Evolutionary conservation across 768 basidiomycete species (phyloP), one percentile per base, ranked within the genome.

Genomic region (Lactarius sanguifluus): DNA sequence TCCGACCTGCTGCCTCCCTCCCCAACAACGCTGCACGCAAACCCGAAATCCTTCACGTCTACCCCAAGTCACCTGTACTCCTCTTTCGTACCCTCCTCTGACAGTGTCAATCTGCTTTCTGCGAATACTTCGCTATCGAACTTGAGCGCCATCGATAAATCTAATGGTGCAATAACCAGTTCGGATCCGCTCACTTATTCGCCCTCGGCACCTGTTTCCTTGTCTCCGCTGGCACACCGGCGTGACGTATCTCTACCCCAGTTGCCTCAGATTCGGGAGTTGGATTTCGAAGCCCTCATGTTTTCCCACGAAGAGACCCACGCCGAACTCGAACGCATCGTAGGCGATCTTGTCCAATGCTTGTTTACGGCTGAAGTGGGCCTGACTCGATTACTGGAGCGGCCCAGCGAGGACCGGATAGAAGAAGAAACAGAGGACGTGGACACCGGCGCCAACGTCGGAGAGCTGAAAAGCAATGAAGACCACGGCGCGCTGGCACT

Each of bases 341-440:
- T 96, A 12, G 88, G 89, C 55, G 86, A 90, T 72, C 82, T 98
- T 41, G 81, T 83, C 2, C 81, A 83, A 68, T 96, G 92, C 92
- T 76, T 98, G 64, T 82, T 83, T 5, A 81, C 87, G 0, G 83
- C 96, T 1, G 91, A 94, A 72, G 77, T 75, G 13, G 94, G 94
- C 0, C 78, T 98, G 57, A 82, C 80, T 38, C 82, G 80, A 30
- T 81, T 95, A 69, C 77, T 96, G 50, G 88, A 88, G 47, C 79
- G 79, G 55, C 73, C 80, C 1, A 75, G 76, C 18, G 79, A 79
- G 43, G 80, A 85, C 69, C 81, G 81, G 30, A 89, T 89, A 66
- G 84, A 83, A 68, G 88, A 89, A 73, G 89, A 91, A 73, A 82
- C 85, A 69, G 85, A 87, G 70, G 81, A 80, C 15, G 5, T 40